Evolutionary conservation across 75 land plant species (phyloP).

Genomic region (Chamaecyparis obtusa): DNA sequence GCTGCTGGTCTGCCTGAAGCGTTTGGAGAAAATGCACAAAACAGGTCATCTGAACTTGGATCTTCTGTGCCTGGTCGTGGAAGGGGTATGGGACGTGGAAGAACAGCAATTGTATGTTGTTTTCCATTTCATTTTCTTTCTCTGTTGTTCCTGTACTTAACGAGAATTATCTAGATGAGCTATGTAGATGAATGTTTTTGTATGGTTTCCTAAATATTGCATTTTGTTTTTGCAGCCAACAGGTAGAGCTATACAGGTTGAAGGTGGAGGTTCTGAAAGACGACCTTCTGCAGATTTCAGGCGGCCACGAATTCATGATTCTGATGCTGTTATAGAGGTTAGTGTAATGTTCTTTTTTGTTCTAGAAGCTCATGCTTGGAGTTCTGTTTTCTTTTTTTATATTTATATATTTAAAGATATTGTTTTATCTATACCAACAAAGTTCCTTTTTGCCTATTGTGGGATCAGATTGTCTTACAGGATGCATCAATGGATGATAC

Average conservation of each 20-base stretch:
- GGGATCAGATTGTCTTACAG: slow-evolving; percentile 68
- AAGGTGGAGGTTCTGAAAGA: slow-evolving; percentile 75
- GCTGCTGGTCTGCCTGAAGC: slow-evolving; percentile 69
- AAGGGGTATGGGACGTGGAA: slow-evolving; percentile 39
- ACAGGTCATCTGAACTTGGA: slow-evolving; percentile 42
- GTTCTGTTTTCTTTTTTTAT: neutral
- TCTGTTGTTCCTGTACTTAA: neutral
- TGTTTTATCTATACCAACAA: neutral
- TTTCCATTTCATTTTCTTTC: neutral
- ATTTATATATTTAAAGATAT: neutral
- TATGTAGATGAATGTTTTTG: neutral
- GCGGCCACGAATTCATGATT: slow-evolving; percentile 74
- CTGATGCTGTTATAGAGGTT: slow-evolving; percentile 90
- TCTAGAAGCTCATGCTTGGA: neutral
- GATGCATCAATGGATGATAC: slow-evolving; percentile 49
- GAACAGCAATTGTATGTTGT: slow-evolving; percentile 51
- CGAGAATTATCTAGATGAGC: neutral
- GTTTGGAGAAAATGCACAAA: slow-evolving; percentile 43
- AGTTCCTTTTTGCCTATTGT: neutral
- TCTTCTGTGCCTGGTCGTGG: slow-evolving; percentile 43
- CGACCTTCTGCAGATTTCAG: slow-evolving; percentile 82
- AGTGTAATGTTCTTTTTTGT: neutral
- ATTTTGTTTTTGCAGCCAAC: slow-evolving; percentile 55
- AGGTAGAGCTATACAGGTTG: slow-evolving; percentile 95
- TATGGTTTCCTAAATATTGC: neutral